Conservation (phyloP, 2,329 filamentous ascomycete genomes). For the Gyromitra esculenta region DNA sequence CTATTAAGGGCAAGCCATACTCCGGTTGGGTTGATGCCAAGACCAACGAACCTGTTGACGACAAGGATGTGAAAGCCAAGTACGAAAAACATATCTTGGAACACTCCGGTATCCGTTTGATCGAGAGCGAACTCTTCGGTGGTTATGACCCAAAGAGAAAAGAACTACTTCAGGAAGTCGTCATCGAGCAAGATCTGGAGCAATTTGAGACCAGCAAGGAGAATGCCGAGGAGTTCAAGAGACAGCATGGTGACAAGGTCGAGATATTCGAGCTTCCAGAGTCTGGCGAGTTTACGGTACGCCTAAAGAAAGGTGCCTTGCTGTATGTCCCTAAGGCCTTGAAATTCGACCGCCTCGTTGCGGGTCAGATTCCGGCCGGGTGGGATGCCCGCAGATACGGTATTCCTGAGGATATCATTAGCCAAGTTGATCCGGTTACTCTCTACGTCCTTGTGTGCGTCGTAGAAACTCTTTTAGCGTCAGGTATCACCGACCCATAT, state of each 20-base stretch:
- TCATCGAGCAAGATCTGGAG: conserved; percentile 95
- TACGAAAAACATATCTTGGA: conserved; percentile 97
- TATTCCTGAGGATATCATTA: conserved; percentile 96
- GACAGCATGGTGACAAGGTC: conserved; percentile 95
- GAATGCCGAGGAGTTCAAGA: conserved; percentile 95
- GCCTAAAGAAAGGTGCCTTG: conserved; percentile 92
- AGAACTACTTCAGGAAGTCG: conserved; percentile 95
- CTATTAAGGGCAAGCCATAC: conserved; percentile 94
- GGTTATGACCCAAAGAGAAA: conserved; percentile 99
- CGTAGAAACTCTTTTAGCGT: conserved; percentile 86
- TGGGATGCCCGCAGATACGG: conserved; percentile 98
- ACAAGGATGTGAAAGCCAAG: conserved; percentile 97
- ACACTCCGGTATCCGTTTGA: conserved; percentile 95
- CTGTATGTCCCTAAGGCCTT: conserved; percentile 97
- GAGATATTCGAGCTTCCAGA: conserved; percentile 96
- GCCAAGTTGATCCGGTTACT: conserved; percentile 95
- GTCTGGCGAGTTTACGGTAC: conserved; percentile 91
- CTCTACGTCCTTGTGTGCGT: conserved; percentile 94
- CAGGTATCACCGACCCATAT: conserved; percentile 97
- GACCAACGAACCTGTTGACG: conserved; percentile 92
- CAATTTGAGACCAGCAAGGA: conserved; percentile 98
- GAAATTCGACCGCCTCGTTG: conserved; percentile 95
- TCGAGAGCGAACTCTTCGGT: conserved; percentile 95
- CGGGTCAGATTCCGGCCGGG: conserved; percentile 94
- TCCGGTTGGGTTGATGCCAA: conserved; percentile 97